Percentiles rank a stretch among this genome's conserved stretches.
phyloP scores from a whole-genome alignment of 768 basidiomycete genomes.

The Mycena epipterygia region DNA sequence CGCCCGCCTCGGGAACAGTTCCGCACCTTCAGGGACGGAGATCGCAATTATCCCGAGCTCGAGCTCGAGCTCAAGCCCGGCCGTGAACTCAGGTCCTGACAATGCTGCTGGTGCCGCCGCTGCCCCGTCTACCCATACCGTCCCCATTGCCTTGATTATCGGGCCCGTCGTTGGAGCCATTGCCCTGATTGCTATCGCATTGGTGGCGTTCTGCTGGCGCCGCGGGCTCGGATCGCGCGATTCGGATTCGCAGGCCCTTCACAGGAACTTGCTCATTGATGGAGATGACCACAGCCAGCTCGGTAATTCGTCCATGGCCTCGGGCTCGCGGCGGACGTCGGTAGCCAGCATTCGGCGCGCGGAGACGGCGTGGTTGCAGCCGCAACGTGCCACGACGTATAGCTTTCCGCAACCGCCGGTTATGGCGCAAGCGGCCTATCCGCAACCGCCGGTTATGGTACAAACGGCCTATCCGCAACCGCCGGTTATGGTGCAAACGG shows the following conservation, averaged over 20 bases:
- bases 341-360: constrained; percentile 7
- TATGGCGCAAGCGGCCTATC: background rate
- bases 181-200: background rate
- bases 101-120: background rate
- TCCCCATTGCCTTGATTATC: background rate
- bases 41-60: background rate
- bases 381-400: background rate
- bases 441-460: background rate
- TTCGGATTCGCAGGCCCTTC: background rate
- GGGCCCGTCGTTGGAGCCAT: constrained; percentile 4
- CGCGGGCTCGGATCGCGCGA: background rate
- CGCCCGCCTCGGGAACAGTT: background rate
- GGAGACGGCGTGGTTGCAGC: constrained; percentile 9
- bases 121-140: background rate
- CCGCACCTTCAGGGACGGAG: background rate
- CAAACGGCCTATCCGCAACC: background rate
- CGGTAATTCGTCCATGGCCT: background rate
- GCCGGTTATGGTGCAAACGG: background rate
- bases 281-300: background rate
- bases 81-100: background rate
- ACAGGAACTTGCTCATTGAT: background rate
- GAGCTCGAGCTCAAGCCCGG: background rate
- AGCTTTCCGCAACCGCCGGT: constrained; percentile 1
- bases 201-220: constrained; percentile 19
- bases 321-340: constrained; percentile 14